Evolutionary conservation across 495 filamentous ascomycete species (phyloP).

Genomic region (Lasiosphaeria miniovina): DNA sequence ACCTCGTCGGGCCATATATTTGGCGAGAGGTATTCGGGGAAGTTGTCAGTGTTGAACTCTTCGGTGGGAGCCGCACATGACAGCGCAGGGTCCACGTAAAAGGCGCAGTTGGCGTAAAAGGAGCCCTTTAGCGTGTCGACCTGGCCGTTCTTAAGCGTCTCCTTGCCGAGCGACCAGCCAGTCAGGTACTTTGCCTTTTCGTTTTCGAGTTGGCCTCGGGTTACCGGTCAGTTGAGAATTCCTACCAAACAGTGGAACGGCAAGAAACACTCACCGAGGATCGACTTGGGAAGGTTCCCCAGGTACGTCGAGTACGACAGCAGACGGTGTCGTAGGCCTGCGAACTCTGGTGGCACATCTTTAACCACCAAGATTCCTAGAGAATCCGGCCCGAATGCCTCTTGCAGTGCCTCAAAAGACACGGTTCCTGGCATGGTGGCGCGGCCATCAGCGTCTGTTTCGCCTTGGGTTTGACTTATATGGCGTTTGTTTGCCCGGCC

Average conservation of each 20-base stretch:
- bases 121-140: constrained; percentile 94
- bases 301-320: constrained; percentile 88
- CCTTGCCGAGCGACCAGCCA: constrained; percentile 84
- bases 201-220: constrained; percentile 58
- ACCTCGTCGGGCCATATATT: constrained; percentile 81
- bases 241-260: background rate
- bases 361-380: constrained; percentile 91
- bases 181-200: constrained; percentile 61
- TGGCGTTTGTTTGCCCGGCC: background rate
- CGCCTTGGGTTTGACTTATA: constrained; percentile 16
- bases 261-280: constrained; percentile 59
- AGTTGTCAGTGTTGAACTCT: constrained; percentile 56
- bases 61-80: constrained; percentile 56
- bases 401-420: constrained; percentile 67
- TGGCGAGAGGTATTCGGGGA: constrained; percentile 55
- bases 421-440: constrained; percentile 51
- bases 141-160: constrained; percentile 84
- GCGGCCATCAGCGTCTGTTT: constrained; percentile 3
- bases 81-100: constrained; percentile 69
- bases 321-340: constrained; percentile 62
- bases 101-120: constrained; percentile 95
- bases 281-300: constrained; percentile 69
- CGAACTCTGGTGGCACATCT: constrained; percentile 71
- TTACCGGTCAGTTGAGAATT: constrained; percentile 16
- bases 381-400: constrained; percentile 88